Evolutionary conservation across 768 basidiomycete species (phyloP).

Genomic region (Daedaleopsis sinensis): DNA sequence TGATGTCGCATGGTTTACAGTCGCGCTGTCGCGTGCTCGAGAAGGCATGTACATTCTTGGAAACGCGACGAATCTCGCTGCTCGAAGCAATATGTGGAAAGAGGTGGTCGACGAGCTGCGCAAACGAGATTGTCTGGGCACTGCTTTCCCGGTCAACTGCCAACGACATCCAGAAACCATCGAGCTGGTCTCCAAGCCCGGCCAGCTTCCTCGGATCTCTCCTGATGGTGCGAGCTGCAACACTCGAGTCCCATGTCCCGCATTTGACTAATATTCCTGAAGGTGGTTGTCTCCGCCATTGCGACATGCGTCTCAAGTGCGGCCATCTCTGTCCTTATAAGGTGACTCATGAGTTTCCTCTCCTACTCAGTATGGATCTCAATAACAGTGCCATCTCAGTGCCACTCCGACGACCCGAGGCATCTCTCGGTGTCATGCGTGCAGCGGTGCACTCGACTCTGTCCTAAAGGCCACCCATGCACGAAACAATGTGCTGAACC

Average conservation of each 20-base stretch:
- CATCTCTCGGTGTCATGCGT: slow-evolving; percentile 54
- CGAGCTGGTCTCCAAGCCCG: slow-evolving; percentile 50
- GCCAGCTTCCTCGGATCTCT: slow-evolving; percentile 49
- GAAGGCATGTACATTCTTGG: slow-evolving; percentile 77
- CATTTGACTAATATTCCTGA: not conserved
- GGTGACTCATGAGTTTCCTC: slow-evolving; percentile 38
- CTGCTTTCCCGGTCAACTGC: slow-evolving; percentile 58
- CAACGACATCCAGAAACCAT: slow-evolving; percentile 50
- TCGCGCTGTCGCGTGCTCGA: slow-evolving; percentile 73
- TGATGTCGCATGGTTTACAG: slow-evolving; percentile 27
- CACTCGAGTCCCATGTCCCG: not conserved
- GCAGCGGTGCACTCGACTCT: slow-evolving; percentile 53
- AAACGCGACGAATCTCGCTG: slow-evolving; percentile 56
- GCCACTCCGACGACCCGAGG: slow-evolving; percentile 62
- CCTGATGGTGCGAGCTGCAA: slow-evolving; percentile 51
- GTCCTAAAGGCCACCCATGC: slow-evolving; percentile 62
- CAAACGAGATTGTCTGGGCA: slow-evolving; percentile 47
- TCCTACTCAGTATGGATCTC: too few species aligned
- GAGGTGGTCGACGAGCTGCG: slow-evolving; percentile 58
- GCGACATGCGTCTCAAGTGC: slow-evolving; percentile 54
- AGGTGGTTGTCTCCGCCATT: slow-evolving; percentile 67
- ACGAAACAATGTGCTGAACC: slow-evolving; percentile 47
- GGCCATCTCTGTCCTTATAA: slow-evolving; percentile 69
- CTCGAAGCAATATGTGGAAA: slow-evolving; percentile 59
- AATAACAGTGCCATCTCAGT: slow-evolving; percentile 37